Percentiles rank a stretch among this genome's conserved stretches.
Evolutionary conservation across 805 yeast genomes (phyloP).

Genomic region (Naumovozyma castellii): DNA sequence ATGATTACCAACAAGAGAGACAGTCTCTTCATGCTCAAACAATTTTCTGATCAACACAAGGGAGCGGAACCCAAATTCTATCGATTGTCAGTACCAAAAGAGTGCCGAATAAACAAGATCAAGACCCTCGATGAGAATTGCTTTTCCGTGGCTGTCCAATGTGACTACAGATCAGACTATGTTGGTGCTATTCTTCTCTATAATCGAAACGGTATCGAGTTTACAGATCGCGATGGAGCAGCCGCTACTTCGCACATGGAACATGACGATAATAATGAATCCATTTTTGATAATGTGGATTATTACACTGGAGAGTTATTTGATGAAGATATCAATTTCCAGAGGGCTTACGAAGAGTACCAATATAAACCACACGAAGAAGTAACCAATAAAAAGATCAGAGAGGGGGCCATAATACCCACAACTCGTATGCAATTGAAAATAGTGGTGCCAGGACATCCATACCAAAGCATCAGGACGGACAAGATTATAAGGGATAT

Average conservation of each 20-base stretch:
- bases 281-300: background rate
- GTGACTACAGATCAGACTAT: slow-evolving; percentile 6
- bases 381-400: too few species aligned
- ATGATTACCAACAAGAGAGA: slow-evolving; percentile 6
- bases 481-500: slow-evolving; percentile 9
- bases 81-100: background rate
- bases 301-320: background rate
- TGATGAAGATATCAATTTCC: background rate
- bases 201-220: background rate
- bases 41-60: slow-evolving; percentile 2
- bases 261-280: background rate
- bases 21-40: slow-evolving; percentile 7
- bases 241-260: too few species aligned
- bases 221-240: background rate
- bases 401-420: too few species aligned
- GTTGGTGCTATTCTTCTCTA: slow-evolving; percentile 7
- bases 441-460: background rate
- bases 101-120: slow-evolving; percentile 2
- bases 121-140: slow-evolving; percentile 5
- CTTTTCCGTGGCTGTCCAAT: slow-evolving; percentile 7
- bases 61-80: background rate
- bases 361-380: too few species aligned
- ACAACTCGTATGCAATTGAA: background rate
- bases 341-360: background rate
- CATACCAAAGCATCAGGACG: slow-evolving; percentile 7